Evolutionary conservation across 345 rosid species (phyloP).

Genomic region (Hypericum androsaemum): DNA sequence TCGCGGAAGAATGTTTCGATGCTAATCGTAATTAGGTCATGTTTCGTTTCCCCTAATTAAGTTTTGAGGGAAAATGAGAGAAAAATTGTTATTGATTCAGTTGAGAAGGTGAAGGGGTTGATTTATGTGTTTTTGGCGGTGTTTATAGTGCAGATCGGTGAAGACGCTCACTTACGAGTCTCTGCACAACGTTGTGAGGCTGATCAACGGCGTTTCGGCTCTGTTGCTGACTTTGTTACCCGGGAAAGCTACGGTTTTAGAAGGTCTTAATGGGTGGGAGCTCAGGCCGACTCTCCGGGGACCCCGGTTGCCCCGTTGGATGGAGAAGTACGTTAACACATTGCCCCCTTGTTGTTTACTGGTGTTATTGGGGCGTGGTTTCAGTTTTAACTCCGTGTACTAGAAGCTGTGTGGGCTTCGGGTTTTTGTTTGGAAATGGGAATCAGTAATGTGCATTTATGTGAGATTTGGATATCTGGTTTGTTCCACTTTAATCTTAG

Average conservation of each 20-base stretch:
- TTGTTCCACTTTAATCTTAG: background rate
- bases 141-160: slow-evolving; percentile 66
- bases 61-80: too few relatives aligned
- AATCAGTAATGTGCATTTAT: too few relatives aligned
- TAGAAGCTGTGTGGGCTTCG: too few relatives aligned
- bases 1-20: too few relatives aligned
- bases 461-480: too few relatives aligned
- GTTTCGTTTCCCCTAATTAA: too few relatives aligned
- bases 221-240: slow-evolving; percentile 63
- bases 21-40: too few relatives aligned
- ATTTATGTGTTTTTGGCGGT: background rate
- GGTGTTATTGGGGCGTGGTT: background rate
- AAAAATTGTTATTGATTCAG: too few relatives aligned
- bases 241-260: slow-evolving; percentile 66
- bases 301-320: slow-evolving; percentile 90
- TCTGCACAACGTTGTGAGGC: slow-evolving; percentile 63
- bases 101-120: background rate
- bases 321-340: slow-evolving; percentile 59
- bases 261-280: slow-evolving; percentile 97
- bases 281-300: slow-evolving; percentile 84
- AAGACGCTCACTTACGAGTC: slow-evolving; percentile 86
- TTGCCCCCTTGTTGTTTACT: background rate
- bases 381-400: background rate
- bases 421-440: too few relatives aligned
- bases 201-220: slow-evolving; percentile 80